phyloP scores from a whole-genome alignment of 2,329 filamentous ascomycete species.

The Thelonectria olida region DNA sequence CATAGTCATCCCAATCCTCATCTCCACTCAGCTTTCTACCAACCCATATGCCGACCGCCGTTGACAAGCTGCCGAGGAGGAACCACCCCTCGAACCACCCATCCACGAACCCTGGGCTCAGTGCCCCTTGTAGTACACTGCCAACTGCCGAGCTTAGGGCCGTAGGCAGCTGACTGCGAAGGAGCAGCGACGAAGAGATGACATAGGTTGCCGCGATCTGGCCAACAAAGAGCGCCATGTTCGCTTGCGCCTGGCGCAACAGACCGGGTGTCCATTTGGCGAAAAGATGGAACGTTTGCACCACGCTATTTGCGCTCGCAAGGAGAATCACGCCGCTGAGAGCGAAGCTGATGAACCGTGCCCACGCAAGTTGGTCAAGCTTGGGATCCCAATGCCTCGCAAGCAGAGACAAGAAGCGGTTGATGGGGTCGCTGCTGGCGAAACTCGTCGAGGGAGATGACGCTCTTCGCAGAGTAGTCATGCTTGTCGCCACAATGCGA shows the following conservation, averaged over 20 bases:
- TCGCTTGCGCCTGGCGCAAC: constrained; percentile 78
- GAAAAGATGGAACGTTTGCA: constrained; percentile 88
- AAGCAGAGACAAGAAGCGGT: constrained; percentile 80
- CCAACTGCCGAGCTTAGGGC: constrained; percentile 82
- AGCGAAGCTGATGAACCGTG: constrained; percentile 84
- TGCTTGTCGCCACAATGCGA: constrained; percentile 76
- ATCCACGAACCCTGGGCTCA: constrained; percentile 69
- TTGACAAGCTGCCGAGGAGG: constrained; percentile 71
- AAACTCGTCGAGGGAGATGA: constrained; percentile 58
- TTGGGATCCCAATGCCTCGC: constrained; percentile 86
- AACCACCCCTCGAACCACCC: constrained; percentile 93
- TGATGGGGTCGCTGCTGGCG: constrained; percentile 82
- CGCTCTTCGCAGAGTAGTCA: constrained; percentile 72
- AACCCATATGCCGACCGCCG: constrained; percentile 77
- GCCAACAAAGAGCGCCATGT: constrained; percentile 80
- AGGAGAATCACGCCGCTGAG: constrained; percentile 85
- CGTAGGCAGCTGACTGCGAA: constrained; percentile 80
- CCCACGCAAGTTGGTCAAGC: constrained; percentile 84
- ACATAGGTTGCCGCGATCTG: constrained; percentile 89
- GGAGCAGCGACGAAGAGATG: constrained; percentile 79
- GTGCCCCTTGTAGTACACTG: constrained; percentile 79
- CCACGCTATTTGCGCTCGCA: constrained; percentile 80
- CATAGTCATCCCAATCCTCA: constrained; percentile 69
- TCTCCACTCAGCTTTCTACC: constrained; percentile 68
- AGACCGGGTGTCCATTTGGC: constrained; percentile 77